These are phyloP conservation scores for Aspergillus affinis DNA, from an alignment of 495 filamentous ascomycete genomes.

Conservation along the genomic window DNA sequence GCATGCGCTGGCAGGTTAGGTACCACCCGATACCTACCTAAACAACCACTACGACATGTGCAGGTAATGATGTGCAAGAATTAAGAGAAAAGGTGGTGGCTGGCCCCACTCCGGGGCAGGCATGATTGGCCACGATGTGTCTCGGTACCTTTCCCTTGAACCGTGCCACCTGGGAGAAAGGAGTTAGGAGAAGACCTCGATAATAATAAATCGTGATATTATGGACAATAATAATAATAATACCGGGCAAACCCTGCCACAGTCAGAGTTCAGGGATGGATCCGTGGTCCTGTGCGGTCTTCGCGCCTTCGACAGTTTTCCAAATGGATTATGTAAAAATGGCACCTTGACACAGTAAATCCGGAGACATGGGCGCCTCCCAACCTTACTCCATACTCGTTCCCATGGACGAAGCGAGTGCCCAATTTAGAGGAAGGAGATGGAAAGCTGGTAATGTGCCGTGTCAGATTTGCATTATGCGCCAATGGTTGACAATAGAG, in stretches of 20 bases:
- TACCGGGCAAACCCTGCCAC: too few relatives aligned
- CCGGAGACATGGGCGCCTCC: too few relatives aligned
- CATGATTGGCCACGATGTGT: constrained; percentile 16
- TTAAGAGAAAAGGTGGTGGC: constrained; percentile 6
- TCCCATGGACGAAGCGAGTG: background rate
- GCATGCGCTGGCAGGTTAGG: constrained; percentile 16
- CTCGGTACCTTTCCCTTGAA: constrained; percentile 24
- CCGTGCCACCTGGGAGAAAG: constrained; percentile 20
- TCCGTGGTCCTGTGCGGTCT: constrained; percentile 7
- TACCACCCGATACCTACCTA: background rate
- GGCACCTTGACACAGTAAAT: too few relatives aligned
- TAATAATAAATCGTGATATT: too few relatives aligned
- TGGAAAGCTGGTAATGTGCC: background rate
- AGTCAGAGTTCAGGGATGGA: background rate
- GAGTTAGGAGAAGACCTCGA: background rate
- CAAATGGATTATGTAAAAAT: background rate
- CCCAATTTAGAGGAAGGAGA: constrained; percentile 2
- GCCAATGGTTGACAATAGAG: constrained; percentile 5
- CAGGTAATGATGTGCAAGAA: constrained; percentile 28
- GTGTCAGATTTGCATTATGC: background rate
- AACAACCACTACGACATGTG: constrained; percentile 17
- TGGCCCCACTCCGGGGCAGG: constrained; percentile 17
- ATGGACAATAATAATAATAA: too few relatives aligned
- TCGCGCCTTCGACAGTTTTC: constrained; percentile 17
- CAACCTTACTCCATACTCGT: too few relatives aligned